These are phyloP conservation scores for Echinosophora koreensis DNA, from an alignment of 306 rosid species.

Conservation along the genomic window DNA sequence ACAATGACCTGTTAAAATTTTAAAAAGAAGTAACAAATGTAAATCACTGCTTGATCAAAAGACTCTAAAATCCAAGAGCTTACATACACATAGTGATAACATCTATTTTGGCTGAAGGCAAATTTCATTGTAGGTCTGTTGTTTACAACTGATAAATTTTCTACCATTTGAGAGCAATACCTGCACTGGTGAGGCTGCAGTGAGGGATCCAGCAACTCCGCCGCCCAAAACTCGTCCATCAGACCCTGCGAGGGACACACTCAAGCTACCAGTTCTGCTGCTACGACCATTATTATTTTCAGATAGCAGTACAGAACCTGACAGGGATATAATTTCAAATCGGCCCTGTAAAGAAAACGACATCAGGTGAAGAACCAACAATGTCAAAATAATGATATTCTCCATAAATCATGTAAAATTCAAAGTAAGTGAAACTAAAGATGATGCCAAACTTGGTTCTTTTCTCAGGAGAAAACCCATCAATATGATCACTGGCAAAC, in stretches of 20 bases:
- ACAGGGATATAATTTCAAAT: conserved; percentile 73
- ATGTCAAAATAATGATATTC: conserved; percentile 29
- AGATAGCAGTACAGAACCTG: conserved; percentile 60
- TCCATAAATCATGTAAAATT: background rate
- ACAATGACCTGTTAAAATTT: conserved; percentile 67
- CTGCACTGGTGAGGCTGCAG: conserved; percentile 80
- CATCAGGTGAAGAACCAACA: conserved; percentile 9
- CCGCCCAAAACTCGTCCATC: conserved; percentile 83
- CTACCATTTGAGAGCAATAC: conserved; percentile 52
- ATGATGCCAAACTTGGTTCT: conserved; percentile 2
- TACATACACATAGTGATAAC: conserved; percentile 1
- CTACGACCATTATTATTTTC: conserved; percentile 53
- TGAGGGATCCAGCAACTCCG: conserved; percentile 70
- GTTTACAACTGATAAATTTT: conserved; percentile 19
- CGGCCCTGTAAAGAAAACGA: conserved; percentile 65
- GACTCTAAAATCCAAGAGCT: background rate
- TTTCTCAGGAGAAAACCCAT: background rate
- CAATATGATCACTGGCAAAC: conserved; percentile 4
- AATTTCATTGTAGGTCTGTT: conserved; percentile 13
- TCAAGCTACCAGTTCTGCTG: conserved; percentile 59
- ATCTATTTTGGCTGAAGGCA: conserved; percentile 1
- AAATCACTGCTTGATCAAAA: conserved; percentile 21
- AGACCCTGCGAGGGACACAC: conserved; percentile 63
- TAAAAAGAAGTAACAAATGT: conserved; percentile 15
- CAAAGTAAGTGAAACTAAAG: background rate